Evolutionary conservation across 352 stramenopile genomes (phyloP), one percentile per base, ranked within the genome.

Genomic region (Globisporangium acanthophoron): DNA sequence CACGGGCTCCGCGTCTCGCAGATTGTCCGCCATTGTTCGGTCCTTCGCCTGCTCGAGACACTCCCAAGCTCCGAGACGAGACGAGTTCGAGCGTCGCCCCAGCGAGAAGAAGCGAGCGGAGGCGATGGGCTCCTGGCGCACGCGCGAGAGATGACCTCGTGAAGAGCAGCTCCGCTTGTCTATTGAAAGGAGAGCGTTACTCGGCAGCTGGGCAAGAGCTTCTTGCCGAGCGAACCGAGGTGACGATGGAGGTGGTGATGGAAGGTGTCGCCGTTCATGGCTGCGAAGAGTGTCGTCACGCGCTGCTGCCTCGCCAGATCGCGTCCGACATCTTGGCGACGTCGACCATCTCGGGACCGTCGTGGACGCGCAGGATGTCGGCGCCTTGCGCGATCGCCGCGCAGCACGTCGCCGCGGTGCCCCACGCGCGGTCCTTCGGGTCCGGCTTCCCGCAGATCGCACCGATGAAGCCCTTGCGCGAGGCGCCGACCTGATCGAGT

Each of bases 391-490:
- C 73, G 64, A 82, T 81, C 4, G 81, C 88, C 40, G 90, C 87
- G 48, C 91, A 84, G 70, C 82, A 96, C n/a, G 96, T 97, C 45
- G 90, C 96, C 20, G 96, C 81, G 0, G 95, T 98, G 8, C 88
- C 94, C 81, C 85, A 97, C 58, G 96, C 92, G 35, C 97, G 77
- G 45, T 98, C 85, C 49, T 85, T 80, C 15, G 96, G 80, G 47
- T 92, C 64, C 24, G 70, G 67, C 52, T 94, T 86, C 0, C 76
- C 85, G 50, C 89, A 96, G 47, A 99, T 91, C 61, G 95, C 85
- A 27, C 96, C 94, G 52, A 99, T 92, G 64, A 99, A 99, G n/a
- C 96, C 86, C 73, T 99, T 99, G 27, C 97, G 79, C 45, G 92
- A 98, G 7, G 94, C 87, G 9, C 97, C 97, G 54, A 99, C 76